Evolutionary conservation across 1,284 basidiomycete genomes (phyloP).

Genomic region (Ceratobasidium sp.): DNA sequence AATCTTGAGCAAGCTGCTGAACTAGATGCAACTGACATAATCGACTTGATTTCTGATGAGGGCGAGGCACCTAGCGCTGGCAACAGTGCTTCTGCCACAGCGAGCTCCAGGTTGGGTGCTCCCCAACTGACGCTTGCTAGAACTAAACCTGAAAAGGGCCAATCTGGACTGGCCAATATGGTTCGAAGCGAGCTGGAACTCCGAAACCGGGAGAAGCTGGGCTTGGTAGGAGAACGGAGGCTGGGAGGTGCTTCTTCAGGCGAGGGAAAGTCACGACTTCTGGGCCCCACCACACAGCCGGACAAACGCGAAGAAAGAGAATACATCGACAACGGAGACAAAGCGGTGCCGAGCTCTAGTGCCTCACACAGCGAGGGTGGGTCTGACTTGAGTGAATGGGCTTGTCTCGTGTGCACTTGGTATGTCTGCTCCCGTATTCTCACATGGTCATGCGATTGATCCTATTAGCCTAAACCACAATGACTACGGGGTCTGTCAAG

Average conservation of each 20-base stretch:
- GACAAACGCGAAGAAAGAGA: conserved; percentile 12
- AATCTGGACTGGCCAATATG: conserved; percentile 56
- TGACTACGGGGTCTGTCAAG: conserved; percentile 37
- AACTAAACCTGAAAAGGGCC: conserved; percentile 1
- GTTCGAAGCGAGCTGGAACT: conserved; percentile 61
- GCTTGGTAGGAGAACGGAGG: conserved; percentile 48
- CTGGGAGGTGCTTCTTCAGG: conserved; percentile 37
- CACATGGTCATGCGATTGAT: not conserved
- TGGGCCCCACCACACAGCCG: conserved; percentile 41
- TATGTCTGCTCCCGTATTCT: conserved; percentile 54
- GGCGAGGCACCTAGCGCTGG: not conserved
- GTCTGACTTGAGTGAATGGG: conserved; percentile 57
- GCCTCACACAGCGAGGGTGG: conserved; percentile 21
- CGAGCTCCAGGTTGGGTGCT: not conserved
- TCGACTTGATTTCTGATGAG: conserved; percentile 33
- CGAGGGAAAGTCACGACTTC: conserved; percentile 16
- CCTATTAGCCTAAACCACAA: conserved; percentile 22
- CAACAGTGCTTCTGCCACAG: not conserved
- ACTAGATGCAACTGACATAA: not conserved
- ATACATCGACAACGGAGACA: conserved; percentile 45
- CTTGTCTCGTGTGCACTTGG: conserved; percentile 67
- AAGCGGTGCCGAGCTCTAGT: conserved; percentile 42
- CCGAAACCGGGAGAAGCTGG: conserved; percentile 62
- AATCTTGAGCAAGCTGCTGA: conserved; percentile 43
- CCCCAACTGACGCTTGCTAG: not conserved